These are phyloP conservation scores for Inga laurina DNA, from an alignment of 306 rosid genomes.

Conservation along the genomic window DNA sequence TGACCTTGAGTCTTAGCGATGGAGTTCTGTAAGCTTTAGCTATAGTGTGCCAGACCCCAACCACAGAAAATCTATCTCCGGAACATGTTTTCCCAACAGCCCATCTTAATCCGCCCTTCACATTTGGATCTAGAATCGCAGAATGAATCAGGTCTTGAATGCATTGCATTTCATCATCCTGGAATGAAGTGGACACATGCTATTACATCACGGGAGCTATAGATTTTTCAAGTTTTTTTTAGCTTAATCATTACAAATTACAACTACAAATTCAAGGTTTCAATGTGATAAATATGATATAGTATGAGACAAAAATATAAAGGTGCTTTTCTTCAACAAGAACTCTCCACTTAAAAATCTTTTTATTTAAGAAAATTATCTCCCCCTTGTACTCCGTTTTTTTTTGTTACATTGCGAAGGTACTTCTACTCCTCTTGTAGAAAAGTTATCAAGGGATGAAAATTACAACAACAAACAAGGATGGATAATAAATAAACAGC, in stretches of 20 bases:
- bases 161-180: conserved; percentile 60
- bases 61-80: conserved; percentile 45
- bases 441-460: background rate
- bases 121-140: conserved; percentile 52
- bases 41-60: conserved; percentile 46
- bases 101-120: conserved; percentile 75
- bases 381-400: background rate
- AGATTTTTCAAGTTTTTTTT: background rate
- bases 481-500: background rate
- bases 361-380: no score
- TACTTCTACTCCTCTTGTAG: background rate
- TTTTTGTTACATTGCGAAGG: background rate
- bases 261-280: background rate
- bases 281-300: background rate
- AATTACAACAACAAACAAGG: background rate
- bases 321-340: background rate
- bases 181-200: conserved; percentile 1
- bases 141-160: conserved; percentile 43
- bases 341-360: background rate
- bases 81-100: conserved; percentile 46
- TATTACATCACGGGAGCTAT: background rate
- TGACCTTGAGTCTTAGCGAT: conserved; percentile 45
- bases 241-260: background rate
- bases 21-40: conserved; percentile 33
- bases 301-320: background rate